Conservation (phyloP, 768 basidiomycete genomes). For the Asterophora parasitica region DNA sequence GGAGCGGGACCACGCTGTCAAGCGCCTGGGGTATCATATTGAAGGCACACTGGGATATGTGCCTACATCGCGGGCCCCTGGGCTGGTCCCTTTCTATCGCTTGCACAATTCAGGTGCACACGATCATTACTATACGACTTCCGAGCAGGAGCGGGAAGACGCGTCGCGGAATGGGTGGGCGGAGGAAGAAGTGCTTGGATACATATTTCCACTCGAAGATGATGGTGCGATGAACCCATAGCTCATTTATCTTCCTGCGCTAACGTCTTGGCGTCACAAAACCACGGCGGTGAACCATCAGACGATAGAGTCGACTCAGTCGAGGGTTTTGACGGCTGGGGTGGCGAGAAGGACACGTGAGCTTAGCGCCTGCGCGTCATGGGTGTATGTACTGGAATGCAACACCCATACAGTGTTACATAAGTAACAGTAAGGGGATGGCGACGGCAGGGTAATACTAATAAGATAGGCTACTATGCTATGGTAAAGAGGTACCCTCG, state of each 20-base stretch:
- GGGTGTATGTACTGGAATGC: constrained; percentile 33
- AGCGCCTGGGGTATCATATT: constrained; percentile 18
- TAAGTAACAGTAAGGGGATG: constrained; percentile 38
- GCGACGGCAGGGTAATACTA: constrained; percentile 36
- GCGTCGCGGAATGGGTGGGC: constrained; percentile 21
- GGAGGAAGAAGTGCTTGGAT: constrained; percentile 15
- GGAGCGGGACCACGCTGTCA: constrained; percentile 15
- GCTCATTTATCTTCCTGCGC: not conserved
- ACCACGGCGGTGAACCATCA: too few species aligned
- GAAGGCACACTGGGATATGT: constrained; percentile 20
- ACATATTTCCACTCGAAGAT: constrained; percentile 9
- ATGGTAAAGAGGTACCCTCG: too few species aligned
- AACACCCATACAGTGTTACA: constrained; percentile 44
- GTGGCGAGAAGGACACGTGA: too few species aligned
- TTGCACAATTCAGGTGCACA: constrained; percentile 14
- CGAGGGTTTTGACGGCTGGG: too few species aligned
- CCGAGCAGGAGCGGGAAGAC: constrained; percentile 17
- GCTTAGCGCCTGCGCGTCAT: not conserved
- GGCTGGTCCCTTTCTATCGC: constrained; percentile 17
- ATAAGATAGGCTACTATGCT: constrained; percentile 26
- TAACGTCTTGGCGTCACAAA: not conserved
- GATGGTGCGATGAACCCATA: constrained; percentile 7
- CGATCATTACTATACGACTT: constrained; percentile 21
- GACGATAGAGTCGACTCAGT: not conserved
- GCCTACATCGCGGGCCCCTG: constrained; percentile 8